Evolutionary conservation across 2,329 filamentous ascomycete genomes (phyloP).

Genomic region (Penicillium sclerotigenum): DNA sequence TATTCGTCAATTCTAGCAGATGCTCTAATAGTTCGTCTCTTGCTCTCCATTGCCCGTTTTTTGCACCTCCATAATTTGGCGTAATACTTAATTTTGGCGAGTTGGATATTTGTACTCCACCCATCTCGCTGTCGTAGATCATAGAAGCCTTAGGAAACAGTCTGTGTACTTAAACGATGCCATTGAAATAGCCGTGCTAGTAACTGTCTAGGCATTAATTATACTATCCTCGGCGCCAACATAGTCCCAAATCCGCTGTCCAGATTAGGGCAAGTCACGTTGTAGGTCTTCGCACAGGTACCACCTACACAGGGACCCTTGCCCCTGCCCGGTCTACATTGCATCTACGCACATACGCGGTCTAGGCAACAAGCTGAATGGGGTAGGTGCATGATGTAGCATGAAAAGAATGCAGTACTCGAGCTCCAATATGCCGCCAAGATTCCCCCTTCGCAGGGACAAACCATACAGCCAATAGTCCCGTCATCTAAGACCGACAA

Average conservation of each 20-base stretch:
- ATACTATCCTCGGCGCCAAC: background rate
- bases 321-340: background rate
- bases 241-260: background rate
- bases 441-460: slow-evolving; percentile 1
- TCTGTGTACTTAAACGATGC: background rate
- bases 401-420: slow-evolving; percentile 1
- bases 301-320: background rate
- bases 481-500: background rate
- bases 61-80: background rate
- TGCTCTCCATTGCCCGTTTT: background rate
- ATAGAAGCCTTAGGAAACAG: background rate
- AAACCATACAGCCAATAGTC: background rate
- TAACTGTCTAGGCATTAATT: no score
- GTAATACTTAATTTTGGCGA: slow-evolving; percentile 9
- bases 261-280: slow-evolving; percentile 6
- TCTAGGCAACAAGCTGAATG: background rate
- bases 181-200: background rate
- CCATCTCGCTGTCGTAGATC: background rate
- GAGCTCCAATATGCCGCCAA: slow-evolving; percentile 5
- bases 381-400: background rate
- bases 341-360: background rate
- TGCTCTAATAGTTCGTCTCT: background rate
- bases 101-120: background rate
- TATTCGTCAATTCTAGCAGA: background rate
- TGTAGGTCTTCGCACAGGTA: background rate